Conservation (phyloP, 2,329 filamentous ascomycete species). For the Cadophora sp. region DNA sequence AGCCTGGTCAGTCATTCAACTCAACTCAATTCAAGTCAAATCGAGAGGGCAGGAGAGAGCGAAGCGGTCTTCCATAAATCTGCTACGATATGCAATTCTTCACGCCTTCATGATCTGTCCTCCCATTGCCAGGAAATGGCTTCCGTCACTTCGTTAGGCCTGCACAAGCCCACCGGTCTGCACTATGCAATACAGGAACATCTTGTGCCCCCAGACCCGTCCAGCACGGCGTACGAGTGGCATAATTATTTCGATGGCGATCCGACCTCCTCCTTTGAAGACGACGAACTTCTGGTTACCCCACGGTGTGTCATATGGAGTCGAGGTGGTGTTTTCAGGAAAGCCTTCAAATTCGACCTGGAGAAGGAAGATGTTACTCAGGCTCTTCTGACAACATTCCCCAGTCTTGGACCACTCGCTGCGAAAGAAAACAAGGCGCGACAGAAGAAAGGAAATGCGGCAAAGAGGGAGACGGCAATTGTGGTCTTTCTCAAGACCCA, state of each 20-base stretch:
- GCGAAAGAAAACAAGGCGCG: slow-evolving; percentile 32
- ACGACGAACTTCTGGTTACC: slow-evolving; percentile 44
- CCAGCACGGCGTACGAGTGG: slow-evolving; percentile 76
- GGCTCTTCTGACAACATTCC: slow-evolving; percentile 85
- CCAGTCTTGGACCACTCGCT: slow-evolving; percentile 45
- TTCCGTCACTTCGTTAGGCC: slow-evolving; percentile 85
- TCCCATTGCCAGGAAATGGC: slow-evolving; percentile 67
- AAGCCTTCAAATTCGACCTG: slow-evolving; percentile 83
- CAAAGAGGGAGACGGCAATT: slow-evolving; percentile 65
- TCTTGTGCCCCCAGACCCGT: slow-evolving; percentile 72
- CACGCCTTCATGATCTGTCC: slow-evolving; percentile 31
- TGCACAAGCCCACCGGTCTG: slow-evolving; percentile 86
- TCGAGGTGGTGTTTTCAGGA: slow-evolving; percentile 81
- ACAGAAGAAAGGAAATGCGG: slow-evolving; percentile 39
- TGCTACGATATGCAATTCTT: slow-evolving; percentile 24
- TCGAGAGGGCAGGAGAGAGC: background rate
- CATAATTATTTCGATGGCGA: slow-evolving; percentile 61
- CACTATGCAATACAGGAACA: slow-evolving; percentile 83
- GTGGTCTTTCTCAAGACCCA: slow-evolving; percentile 93
- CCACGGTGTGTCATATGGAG: slow-evolving; percentile 71
- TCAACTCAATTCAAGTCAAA: background rate
- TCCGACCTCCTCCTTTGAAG: slow-evolving; percentile 41
- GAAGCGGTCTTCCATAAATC: background rate
- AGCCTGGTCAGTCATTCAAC: background rate
- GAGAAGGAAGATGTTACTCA: slow-evolving; percentile 89